phyloP scores from a whole-genome alignment of 2,329 filamentous ascomycete genomes.

The Ophiostoma triangulosporum region DNA sequence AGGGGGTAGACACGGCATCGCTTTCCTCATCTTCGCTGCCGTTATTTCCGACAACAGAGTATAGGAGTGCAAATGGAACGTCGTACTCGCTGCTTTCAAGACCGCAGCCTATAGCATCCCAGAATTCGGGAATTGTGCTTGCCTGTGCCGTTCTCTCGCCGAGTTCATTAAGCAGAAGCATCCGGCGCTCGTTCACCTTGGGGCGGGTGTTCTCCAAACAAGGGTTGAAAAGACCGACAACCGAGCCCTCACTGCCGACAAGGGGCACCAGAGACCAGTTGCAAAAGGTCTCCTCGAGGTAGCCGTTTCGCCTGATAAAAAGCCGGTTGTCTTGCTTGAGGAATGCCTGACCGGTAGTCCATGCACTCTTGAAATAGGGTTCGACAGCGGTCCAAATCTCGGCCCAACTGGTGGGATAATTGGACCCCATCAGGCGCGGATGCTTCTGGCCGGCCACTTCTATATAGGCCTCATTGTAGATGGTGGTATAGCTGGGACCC shows the following conservation, averaged over 20 bases:
- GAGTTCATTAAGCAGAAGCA: constrained; percentile 66
- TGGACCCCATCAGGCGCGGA: constrained; percentile 59
- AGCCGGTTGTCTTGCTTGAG: constrained; percentile 76
- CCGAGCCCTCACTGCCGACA: constrained; percentile 58
- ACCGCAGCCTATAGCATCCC: constrained; percentile 54
- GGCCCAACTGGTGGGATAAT: constrained; percentile 53
- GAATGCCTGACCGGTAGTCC: constrained; percentile 58
- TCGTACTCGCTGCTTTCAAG: constrained; percentile 63
- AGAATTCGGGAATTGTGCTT: constrained; percentile 60
- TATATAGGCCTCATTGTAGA: constrained; percentile 62
- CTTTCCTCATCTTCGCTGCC: constrained; percentile 47
- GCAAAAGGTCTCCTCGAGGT: constrained; percentile 68
- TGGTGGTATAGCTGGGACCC: constrained; percentile 55
- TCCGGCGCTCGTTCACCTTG: constrained; percentile 65
- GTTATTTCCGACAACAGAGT: constrained; percentile 39
- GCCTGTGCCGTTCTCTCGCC: constrained; percentile 62
- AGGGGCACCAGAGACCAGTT: constrained; percentile 72
- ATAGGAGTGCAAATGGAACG: constrained; percentile 63
- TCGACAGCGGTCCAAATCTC: constrained; percentile 64
- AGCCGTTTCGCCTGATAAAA: constrained; percentile 56
- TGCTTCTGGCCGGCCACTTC: constrained; percentile 64
- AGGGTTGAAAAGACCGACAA: constrained; percentile 67
- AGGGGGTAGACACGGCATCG: constrained; percentile 58
- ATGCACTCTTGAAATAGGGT: constrained; percentile 54
- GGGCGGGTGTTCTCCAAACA: constrained; percentile 69